Base-by-base conservation (phyloP, 2,329 filamentous ascomycete species). In the Beauveria varroae region DNA sequence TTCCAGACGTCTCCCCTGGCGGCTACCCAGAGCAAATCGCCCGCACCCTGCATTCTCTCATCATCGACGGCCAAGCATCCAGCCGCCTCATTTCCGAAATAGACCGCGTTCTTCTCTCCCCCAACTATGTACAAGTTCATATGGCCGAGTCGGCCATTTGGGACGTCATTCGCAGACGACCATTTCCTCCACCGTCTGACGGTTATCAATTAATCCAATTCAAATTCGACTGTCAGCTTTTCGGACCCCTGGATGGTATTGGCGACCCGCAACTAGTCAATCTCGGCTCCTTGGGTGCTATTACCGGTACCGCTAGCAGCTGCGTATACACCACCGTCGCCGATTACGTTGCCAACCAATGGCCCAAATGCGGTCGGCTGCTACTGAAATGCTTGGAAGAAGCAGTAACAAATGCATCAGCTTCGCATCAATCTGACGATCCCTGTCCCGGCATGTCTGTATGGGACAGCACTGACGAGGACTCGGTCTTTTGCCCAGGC, bases 91-190 rank as follows among this genome's bases (percentile, higher is more conserved):
- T 74, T n/a, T 56, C 63, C 2, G 65, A 66, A 28, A 70, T 75
- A 41, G 67, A 67, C 14, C 68, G 67, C 41, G 64, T 70, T 10
- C 62, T 75, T 1, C 56, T 73, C 14, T 72, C 72, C 0, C 73
- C 73, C 2, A 71, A 75, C 41, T 69, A 69, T 55, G 71, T 75
- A 12, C 73, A 75, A 59, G 70, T 74, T 63, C 72, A 75, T 55
- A 63, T 74, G n/a, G 69, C 72, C 65, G 73, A 75, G 58, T 74
- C 73, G 2, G 70, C 73, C 9, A 64, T 74, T 0, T 75, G 73
- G 73, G 69, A 73, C 52, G 69, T 75, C 8, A 64, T 74, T 5
- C 47, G 70, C n/a, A 74, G 66, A 28, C 65, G 68, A 34, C 68
- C 68, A 1, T 68, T 63, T n/a, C 68, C 65, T 18, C 73, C 73